Evolutionary conservation across 345 rosid genomes (phyloP).

Genomic region (Clausena lansium): DNA sequence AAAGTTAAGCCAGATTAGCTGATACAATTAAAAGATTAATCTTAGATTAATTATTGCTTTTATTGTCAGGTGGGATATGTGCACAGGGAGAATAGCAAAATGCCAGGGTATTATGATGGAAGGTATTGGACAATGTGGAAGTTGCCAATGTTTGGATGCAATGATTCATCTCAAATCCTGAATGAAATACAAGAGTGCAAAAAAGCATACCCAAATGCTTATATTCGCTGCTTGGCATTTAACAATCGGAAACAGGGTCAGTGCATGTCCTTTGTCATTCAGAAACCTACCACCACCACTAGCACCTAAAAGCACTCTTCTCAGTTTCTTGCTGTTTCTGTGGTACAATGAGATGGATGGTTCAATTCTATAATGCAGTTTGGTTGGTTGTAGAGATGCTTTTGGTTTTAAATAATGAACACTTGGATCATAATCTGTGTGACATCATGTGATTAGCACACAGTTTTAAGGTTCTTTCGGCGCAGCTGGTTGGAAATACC

Average conservation of each 20-base stretch:
- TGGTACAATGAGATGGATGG: background rate
- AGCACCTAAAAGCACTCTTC: background rate
- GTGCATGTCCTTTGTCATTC: constrained; percentile 67
- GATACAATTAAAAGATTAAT: background rate
- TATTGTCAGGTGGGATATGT: constrained; percentile 37
- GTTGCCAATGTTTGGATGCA: constrained; percentile 80
- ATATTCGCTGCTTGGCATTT: constrained; percentile 54
- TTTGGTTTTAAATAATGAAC: constrained; percentile 1
- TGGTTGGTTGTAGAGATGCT: background rate
- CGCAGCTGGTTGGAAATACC: background rate
- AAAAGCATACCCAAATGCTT: constrained; percentile 48
- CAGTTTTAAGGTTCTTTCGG: background rate
- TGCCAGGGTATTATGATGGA: constrained; percentile 72
- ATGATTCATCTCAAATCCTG: constrained; percentile 50
- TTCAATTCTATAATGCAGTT: background rate
- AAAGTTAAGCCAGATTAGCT: background rate
- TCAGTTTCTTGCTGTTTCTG: background rate
- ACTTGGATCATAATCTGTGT: background rate
- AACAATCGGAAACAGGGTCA: constrained; percentile 49
- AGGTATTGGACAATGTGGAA: constrained; percentile 80
- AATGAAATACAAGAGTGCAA: constrained; percentile 48
- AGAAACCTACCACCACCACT: constrained; percentile 31
- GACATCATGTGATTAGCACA: background rate
- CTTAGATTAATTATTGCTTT: background rate
- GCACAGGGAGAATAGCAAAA: constrained; percentile 45